A percentile compares a stretch with the other conserved stretches of the same genome.
These are phyloP conservation scores for Sporodiniella umbellata DNA, from an alignment of 371 early-diverging fungal genomes.

Conservation along the genomic window DNA sequence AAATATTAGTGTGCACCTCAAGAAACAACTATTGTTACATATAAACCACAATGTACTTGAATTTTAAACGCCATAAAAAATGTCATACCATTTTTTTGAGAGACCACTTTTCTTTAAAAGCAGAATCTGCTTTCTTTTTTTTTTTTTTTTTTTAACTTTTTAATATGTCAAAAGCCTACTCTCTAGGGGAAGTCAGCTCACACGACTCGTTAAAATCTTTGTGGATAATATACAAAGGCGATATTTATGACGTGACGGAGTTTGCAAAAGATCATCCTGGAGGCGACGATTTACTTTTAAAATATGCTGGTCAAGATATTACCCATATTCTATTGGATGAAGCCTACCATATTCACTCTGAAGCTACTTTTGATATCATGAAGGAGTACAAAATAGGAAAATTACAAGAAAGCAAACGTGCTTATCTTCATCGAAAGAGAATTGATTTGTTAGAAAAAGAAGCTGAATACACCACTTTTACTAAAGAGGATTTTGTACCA, in stretches of 20 bases:
- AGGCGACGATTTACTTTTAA: slow-evolving; percentile 71
- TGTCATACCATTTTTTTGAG: neutral
- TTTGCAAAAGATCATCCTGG: slow-evolving; percentile 85
- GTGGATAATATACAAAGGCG: slow-evolving; percentile 73
- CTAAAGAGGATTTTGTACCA: slow-evolving; percentile 51
- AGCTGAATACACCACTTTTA: slow-evolving; percentile 26
- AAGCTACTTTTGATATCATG: slow-evolving; percentile 82
- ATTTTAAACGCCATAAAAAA: neutral
- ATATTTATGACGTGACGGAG: slow-evolving; percentile 84
- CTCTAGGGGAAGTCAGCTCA: slow-evolving; percentile 61
- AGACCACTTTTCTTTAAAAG: neutral
- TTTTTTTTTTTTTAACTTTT: neutral
- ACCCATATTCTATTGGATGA: slow-evolving; percentile 72
- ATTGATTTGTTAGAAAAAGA: slow-evolving; percentile 17
- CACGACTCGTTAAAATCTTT: slow-evolving; percentile 65
- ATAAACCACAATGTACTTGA: no score
- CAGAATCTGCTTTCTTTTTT: neutral
- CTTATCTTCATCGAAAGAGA: slow-evolving; percentile 17
- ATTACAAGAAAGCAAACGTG: slow-evolving; percentile 26
- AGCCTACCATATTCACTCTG: slow-evolving; percentile 76
- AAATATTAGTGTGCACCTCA: no score
- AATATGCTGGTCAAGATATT: slow-evolving; percentile 77
- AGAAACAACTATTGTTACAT: no score
- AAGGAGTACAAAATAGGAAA: slow-evolving; percentile 77
- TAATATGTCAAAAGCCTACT: slow-evolving; percentile 22